Conservation (phyloP, 768 basidiomycete genomes). For the Epithele typhae region DNA sequence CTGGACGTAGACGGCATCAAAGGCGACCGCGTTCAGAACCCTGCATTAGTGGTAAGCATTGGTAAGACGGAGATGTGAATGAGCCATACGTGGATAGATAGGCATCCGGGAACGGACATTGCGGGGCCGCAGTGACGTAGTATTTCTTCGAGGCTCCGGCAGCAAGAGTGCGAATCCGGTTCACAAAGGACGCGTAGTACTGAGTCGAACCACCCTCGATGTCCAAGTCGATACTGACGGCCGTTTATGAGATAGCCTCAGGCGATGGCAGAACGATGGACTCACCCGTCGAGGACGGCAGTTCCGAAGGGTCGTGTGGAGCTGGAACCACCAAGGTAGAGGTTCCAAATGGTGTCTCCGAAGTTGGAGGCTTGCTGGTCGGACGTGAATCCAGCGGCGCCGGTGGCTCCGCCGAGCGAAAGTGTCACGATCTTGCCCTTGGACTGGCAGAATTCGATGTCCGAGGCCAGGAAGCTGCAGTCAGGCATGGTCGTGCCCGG, state of each 20-base stretch:
- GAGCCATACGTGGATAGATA: conserved; percentile 38
- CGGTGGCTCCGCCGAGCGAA: conserved; percentile 43
- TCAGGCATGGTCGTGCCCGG: conserved; percentile 59
- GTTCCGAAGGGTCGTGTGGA: conserved; percentile 64
- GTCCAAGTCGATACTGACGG: conserved; percentile 54
- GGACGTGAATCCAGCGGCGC: conserved; percentile 54
- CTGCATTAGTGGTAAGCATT: conserved; percentile 11
- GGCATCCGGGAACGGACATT: conserved; percentile 68
- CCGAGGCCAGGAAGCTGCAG: conserved; percentile 54
- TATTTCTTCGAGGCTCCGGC: conserved; percentile 53
- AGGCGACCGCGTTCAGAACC: conserved; percentile 55
- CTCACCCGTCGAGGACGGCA: conserved; percentile 69
- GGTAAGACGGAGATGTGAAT: not conserved
- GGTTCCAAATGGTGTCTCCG: conserved; percentile 66
- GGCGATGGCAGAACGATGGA: not conserved
- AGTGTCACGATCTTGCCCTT: conserved; percentile 36
- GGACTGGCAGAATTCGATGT: conserved; percentile 60
- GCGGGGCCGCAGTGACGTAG: conserved; percentile 62
- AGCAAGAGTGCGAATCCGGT: conserved; percentile 47
- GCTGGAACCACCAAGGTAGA: conserved; percentile 64
- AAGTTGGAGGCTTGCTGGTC: conserved; percentile 55
- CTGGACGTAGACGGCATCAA: conserved; percentile 74
- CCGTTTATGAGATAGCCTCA: too few relatives aligned
- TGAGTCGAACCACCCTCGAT: conserved; percentile 58
- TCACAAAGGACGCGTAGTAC: conserved; percentile 35